phyloP scores from a whole-genome alignment of 768 basidiomycete species.

The Psilocybe azurescens region DNA sequence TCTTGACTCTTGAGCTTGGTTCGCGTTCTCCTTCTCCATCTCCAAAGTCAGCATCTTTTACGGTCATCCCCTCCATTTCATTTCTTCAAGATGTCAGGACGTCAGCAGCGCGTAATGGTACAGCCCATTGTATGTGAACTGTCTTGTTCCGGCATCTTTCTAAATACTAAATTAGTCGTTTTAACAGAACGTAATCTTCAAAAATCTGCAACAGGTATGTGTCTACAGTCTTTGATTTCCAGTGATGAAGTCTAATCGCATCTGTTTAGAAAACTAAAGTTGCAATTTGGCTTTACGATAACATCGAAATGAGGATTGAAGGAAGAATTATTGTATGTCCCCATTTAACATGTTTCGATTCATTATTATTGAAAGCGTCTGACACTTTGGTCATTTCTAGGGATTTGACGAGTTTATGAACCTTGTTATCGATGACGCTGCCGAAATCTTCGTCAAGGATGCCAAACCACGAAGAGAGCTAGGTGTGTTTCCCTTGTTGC shows the following conservation, averaged over 20 bases:
- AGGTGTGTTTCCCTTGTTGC: constrained; percentile 52
- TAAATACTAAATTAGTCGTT: constrained; percentile 13
- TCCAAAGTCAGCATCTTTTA: constrained; percentile 19
- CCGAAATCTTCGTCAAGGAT: constrained; percentile 91
- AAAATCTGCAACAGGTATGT: constrained; percentile 87
- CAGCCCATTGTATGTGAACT: constrained; percentile 90
- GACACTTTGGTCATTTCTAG: constrained; percentile 44
- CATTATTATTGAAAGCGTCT: not conserved
- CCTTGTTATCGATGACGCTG: constrained; percentile 91
- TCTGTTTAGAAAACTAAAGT: constrained; percentile 75
- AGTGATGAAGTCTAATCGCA: constrained; percentile 3
- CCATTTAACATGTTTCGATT: constrained; percentile 1
- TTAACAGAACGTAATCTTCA: constrained; percentile 92
- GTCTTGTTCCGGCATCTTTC: constrained; percentile 2
- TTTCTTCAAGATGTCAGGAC: constrained; percentile 75
- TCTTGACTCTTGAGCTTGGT: not conserved
- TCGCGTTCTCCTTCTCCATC: constrained; percentile 17
- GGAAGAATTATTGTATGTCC: constrained; percentile 90
- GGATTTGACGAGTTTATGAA: constrained; percentile 99
- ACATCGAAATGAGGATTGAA: constrained; percentile 95
- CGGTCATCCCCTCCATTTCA: constrained; percentile 8
- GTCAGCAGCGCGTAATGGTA: constrained; percentile 97
- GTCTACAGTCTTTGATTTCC: not conserved
- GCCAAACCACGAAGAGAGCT: constrained; percentile 84
- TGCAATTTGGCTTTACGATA: constrained; percentile 96